phyloP scores from a whole-genome alignment of 306 rosid species.

The Erythrophleum fordii region DNA sequence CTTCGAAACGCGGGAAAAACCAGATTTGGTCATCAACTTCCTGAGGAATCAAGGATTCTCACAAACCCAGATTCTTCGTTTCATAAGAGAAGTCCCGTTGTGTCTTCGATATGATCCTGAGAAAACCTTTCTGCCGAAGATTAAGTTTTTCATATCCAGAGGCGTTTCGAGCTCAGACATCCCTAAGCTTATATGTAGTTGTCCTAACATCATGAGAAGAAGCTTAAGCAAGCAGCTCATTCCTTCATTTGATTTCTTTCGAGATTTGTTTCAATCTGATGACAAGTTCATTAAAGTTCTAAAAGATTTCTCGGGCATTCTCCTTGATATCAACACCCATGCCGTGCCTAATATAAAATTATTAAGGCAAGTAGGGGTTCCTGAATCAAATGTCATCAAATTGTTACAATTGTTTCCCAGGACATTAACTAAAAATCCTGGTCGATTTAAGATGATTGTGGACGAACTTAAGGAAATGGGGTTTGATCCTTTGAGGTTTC shows the following conservation, averaged over 20 bases:
- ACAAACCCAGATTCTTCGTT: background rate
- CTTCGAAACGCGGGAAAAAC: background rate
- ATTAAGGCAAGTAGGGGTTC: constrained; percentile 19
- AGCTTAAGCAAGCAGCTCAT: background rate
- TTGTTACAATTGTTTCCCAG: constrained; percentile 28
- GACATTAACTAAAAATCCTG: background rate
- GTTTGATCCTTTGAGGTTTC: constrained; percentile 31
- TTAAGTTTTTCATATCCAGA: too few species aligned
- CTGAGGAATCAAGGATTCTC: constrained; percentile 8
- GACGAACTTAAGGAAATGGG: constrained; percentile 31
- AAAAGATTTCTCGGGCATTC: background rate
- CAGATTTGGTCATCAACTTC: constrained; percentile 1
- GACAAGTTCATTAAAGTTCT: background rate
- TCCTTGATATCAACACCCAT: background rate
- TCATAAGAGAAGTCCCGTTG: background rate
- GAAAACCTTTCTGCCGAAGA: too few species aligned
- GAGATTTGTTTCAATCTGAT: background rate
- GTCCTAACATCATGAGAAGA: background rate
- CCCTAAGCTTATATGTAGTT: background rate
- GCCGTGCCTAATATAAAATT: background rate
- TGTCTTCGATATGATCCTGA: too few species aligned
- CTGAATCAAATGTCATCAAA: constrained; percentile 17
- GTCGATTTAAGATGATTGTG: constrained; percentile 18
- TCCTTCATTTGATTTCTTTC: constrained; percentile 3
- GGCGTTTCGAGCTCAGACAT: background rate